Evolutionary conservation across 148 eudicot species (phyloP).

Genomic region (Camellia sinensis): DNA sequence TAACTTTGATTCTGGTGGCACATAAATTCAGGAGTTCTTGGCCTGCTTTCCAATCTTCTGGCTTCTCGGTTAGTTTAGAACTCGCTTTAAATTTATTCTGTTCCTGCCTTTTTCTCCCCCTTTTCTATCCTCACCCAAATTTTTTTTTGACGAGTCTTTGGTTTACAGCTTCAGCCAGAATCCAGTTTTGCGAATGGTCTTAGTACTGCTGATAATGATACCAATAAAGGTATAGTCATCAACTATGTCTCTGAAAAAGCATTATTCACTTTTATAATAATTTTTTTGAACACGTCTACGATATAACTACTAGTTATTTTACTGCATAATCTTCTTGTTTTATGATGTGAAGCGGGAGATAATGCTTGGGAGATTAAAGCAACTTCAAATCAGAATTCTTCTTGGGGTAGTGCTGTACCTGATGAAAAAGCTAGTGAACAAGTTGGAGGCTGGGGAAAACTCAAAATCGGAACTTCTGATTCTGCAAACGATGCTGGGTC

Average conservation of each 20-base stretch:
- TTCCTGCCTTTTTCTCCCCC: not conserved
- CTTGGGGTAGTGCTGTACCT: constrained; percentile 46
- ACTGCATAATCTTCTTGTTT: constrained; percentile 6
- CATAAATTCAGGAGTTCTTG: constrained; percentile 57
- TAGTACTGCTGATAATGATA: constrained; percentile 31
- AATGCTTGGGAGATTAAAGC: constrained; percentile 55
- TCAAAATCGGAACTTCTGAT: not conserved
- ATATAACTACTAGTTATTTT: not conserved
- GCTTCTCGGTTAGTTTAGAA: constrained; percentile 46
- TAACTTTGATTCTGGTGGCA: constrained; percentile 1
- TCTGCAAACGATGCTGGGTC: constrained; percentile 21
- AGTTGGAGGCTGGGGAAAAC: constrained; percentile 35
- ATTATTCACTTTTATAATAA: not conserved
- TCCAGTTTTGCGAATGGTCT: constrained; percentile 28
- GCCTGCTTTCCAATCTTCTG: constrained; percentile 61
- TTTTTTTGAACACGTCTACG: not conserved
- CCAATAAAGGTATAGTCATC: constrained; percentile 31
- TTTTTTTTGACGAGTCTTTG: not conserved
- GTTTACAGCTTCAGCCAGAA: constrained; percentile 47
- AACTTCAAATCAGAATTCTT: constrained; percentile 26
- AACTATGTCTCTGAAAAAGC: not conserved
- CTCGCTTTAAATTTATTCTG: constrained; percentile 4
- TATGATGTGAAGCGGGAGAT: constrained; percentile 25
- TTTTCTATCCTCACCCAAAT: not conserved
- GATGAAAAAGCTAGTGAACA: constrained; percentile 27